These are phyloP conservation scores for Lactarius deliciosus DNA, from an alignment of 768 basidiomycete species.

Conservation along the genomic window DNA sequence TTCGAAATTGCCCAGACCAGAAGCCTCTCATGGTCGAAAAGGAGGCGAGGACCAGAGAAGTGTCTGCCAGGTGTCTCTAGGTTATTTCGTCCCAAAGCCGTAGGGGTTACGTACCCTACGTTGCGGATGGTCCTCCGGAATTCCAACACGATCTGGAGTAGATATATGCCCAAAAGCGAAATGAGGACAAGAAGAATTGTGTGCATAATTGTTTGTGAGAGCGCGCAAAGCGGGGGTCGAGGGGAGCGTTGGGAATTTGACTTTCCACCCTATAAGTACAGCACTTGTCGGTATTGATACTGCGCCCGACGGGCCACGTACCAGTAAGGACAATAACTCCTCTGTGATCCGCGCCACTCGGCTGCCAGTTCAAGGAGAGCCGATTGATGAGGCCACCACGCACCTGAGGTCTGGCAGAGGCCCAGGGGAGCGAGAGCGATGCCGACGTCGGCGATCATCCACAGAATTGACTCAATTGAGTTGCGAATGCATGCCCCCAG, in stretches of 20 bases:
- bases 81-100: not conserved
- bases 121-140: conserved; percentile 12
- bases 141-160: conserved; percentile 3
- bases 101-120: not conserved
- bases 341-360: not conserved
- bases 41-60: conserved; percentile 12
- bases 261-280: too few species aligned
- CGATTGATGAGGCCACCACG: not conserved
- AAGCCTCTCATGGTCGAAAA: not conserved
- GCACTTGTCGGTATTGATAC: too few species aligned
- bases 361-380: not conserved
- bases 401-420: not conserved
- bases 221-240: not conserved
- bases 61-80: not conserved
- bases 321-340: too few species aligned
- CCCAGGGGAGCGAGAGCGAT: not conserved
- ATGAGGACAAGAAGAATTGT: not conserved
- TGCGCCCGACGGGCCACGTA: too few species aligned
- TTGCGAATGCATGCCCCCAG: too few species aligned
- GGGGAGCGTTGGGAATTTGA: not conserved
- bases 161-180: not conserved
- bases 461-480: not conserved
- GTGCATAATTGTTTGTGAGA: not conserved
- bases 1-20: not conserved
- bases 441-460: not conserved